phyloP scores from a whole-genome alignment of 768 basidiomycete genomes.

The Chalciporus pseudorubinellus region DNA sequence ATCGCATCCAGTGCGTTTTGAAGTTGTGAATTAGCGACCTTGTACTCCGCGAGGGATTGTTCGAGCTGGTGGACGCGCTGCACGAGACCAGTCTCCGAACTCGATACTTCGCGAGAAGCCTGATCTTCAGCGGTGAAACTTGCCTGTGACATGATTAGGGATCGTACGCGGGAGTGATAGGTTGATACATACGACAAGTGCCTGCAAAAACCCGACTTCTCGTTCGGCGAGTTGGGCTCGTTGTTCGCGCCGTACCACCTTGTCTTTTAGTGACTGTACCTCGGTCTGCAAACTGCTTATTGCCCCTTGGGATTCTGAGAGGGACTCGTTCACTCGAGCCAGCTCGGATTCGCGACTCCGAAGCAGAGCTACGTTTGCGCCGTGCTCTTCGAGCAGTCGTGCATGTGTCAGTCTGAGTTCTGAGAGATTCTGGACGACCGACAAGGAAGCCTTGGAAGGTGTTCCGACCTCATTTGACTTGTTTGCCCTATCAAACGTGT shows the following conservation, averaged over 20 bases:
- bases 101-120: conserved; percentile 31
- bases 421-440: conserved; percentile 57
- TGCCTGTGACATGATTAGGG: conserved; percentile 38
- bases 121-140: conserved; percentile 62
- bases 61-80: conserved; percentile 56
- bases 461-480: conserved; percentile 34
- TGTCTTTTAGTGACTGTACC: conserved; percentile 39
- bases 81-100: conserved; percentile 32
- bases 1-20: conserved; percentile 47
- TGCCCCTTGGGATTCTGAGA: conserved; percentile 36
- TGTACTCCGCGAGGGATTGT: conserved; percentile 53
- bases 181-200: conserved; percentile 55
- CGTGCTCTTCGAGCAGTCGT: conserved; percentile 64
- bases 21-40: conserved; percentile 44
- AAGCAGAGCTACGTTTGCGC: conserved; percentile 52
- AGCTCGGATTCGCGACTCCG: conserved; percentile 55
- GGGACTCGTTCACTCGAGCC: conserved; percentile 35
- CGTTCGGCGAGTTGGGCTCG: conserved; percentile 46
- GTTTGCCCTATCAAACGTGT: conserved; percentile 35
- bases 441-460: conserved; percentile 48
- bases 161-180: background rate
- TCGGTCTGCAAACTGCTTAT: conserved; percentile 37
- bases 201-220: conserved; percentile 66
- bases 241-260: conserved; percentile 37
- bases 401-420: conserved; percentile 62